Conservation (phyloP, 2,329 filamentous ascomycete species). For the Calonectria pteridis region DNA sequence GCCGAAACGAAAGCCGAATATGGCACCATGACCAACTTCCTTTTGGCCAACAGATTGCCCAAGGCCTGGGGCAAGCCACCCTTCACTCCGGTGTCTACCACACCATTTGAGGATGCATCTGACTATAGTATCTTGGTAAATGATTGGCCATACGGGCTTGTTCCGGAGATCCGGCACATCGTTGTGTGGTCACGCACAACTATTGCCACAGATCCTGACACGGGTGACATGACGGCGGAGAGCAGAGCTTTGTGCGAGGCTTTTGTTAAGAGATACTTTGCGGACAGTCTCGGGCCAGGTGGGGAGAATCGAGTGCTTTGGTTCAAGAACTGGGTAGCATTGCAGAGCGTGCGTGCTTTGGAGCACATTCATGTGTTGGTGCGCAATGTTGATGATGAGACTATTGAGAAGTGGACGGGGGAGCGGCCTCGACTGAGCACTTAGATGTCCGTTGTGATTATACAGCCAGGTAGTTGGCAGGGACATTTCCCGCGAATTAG, state of each 20-base stretch:
- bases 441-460: constrained; percentile 22
- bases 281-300: constrained; percentile 63
- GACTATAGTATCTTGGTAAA: constrained; percentile 83
- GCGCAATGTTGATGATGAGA: constrained; percentile 63
- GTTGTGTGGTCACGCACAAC: constrained; percentile 92
- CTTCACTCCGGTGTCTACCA: constrained; percentile 62
- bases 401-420: constrained; percentile 66
- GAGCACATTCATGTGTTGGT: constrained; percentile 91
- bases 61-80: constrained; percentile 73
- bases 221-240: constrained; percentile 78
- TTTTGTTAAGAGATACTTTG: constrained; percentile 80
- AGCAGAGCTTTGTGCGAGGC: constrained; percentile 73
- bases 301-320: constrained; percentile 74
- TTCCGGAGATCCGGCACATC: constrained; percentile 77
- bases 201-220: constrained; percentile 77
- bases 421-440: constrained; percentile 55
- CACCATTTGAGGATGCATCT: constrained; percentile 65
- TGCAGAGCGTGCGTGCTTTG: constrained; percentile 89
- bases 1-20: constrained; percentile 76
- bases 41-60: constrained; percentile 79
- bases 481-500: constrained; percentile 24
- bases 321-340: constrained; percentile 94
- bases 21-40: constrained; percentile 84
- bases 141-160: constrained; percentile 93
- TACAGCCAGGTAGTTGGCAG: constrained; percentile 7